Percentiles rank a stretch among this genome's conserved stretches.
These are phyloP conservation scores for Conringia planisiliqua DNA, from an alignment of 345 rosid species.

Conservation along the genomic window DNA sequence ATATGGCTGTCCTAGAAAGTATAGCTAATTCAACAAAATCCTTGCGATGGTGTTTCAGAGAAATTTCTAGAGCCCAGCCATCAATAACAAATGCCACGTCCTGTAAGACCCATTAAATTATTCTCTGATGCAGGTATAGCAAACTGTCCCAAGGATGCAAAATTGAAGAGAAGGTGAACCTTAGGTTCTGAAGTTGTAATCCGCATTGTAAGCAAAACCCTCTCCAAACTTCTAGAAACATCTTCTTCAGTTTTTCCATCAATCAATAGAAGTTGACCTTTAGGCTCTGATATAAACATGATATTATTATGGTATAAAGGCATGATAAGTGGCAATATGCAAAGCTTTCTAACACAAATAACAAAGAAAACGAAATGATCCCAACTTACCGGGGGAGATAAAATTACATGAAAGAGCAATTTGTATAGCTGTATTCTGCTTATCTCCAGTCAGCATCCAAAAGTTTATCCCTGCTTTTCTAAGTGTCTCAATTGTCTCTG, in stretches of 20 bases:
- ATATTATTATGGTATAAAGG: neutral
- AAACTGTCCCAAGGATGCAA: conserved; percentile 8
- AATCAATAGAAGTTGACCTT: conserved; percentile 91
- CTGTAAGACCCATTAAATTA: conserved; percentile 34
- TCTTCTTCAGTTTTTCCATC: conserved; percentile 93
- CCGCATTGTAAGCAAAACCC: conserved; percentile 96
- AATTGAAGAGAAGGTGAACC: conserved; percentile 45
- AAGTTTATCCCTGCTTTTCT: conserved; percentile 96
- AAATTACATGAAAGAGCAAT: conserved; percentile 98
- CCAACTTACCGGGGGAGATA: conserved; percentile 79
- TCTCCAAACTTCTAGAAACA: conserved; percentile 82
- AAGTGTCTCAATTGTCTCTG: conserved; percentile 88
- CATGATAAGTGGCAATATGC: conserved; percentile 15
- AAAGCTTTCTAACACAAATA: neutral
- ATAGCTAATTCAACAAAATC: conserved; percentile 93
- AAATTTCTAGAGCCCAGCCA: conserved; percentile 99
- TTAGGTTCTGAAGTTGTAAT: conserved; percentile 85
- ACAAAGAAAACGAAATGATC: conserved; percentile 5
- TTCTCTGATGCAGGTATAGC: neutral
- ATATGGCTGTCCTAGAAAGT: conserved; percentile 93
- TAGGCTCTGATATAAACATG: conserved; percentile 60
- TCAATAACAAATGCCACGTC: conserved; percentile 95
- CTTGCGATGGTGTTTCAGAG: conserved; percentile 69
- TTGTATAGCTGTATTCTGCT: conserved; percentile 96
- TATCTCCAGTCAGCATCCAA: conserved; percentile 99